Evolutionary conservation across 2,329 filamentous ascomycete genomes (phyloP), one percentile per base, ranked within the genome.

Genomic region (Ophiostoma ulmi): DNA sequence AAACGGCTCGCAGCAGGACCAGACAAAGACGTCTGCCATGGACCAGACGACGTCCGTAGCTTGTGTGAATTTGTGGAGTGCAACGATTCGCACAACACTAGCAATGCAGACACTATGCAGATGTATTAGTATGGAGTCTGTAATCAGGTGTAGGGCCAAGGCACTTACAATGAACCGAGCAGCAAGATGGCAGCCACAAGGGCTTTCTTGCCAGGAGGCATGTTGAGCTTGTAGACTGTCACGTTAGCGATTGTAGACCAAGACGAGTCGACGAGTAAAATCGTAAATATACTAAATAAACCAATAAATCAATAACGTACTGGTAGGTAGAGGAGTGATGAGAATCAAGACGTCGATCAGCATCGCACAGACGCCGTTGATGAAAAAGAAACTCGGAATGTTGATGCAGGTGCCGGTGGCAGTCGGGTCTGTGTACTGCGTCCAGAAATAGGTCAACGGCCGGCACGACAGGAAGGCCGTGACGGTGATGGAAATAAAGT

Each of bases 201-300:
- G 26, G 10, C n/a, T 14, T 63, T 63, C 11, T 63, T 63, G 5
- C 8, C 58, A 26, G 58, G 58, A 2, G 58, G 26, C 58, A 63
- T 63, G 58, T 63, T 63, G 26, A 63, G 58, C 26, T 63, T 63
- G 58, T 63, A 63, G 58, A 63, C 52, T 58, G 52, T 58, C 5
- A 17, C 13, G 44, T 48, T 48, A 48, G 44, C 17, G 0, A 7
- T 8, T n/a, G 17, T 17, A 48, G 38, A 39, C 8, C 38, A 5
- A 31, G 22, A 8, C 1, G n/a, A 26, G 39, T 10, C 26, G 26
- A 26, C 26, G 2, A 26, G 26, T 26, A 26, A 26, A 26, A 26
- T 26, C 26, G 26, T 26, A 26, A 26, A 26, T 1, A 26, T 1
- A 26, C 26, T 26, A 26, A 26, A 26, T 26, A 26, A 26, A 26